These are phyloP conservation scores for Sphaerosporella brunnea DNA, from an alignment of 495 filamentous ascomycete genomes.

Conservation along the genomic window DNA sequence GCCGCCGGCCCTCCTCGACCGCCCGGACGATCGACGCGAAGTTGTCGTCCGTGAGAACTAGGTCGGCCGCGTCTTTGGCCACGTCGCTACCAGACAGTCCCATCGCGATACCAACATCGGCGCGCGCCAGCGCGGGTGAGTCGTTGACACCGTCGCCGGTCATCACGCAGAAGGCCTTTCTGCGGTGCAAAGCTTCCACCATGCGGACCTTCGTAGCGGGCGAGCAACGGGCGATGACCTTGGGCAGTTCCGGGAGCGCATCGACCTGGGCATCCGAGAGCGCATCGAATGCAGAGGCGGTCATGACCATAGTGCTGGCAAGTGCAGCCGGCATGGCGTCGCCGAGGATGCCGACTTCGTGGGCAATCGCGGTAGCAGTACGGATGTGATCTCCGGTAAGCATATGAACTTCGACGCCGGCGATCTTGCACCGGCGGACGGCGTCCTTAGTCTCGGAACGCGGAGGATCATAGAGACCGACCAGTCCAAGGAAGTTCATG, in stretches of 20 bases:
- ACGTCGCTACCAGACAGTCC: slow-evolving; percentile 61
- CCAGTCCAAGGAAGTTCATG: slow-evolving; percentile 46
- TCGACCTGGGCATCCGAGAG: slow-evolving; percentile 49
- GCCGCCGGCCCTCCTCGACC: slow-evolving; percentile 42
- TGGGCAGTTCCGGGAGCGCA: slow-evolving; percentile 41
- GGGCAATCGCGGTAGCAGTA: slow-evolving; percentile 44
- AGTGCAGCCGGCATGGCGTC: slow-evolving; percentile 22
- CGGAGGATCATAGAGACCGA: slow-evolving; percentile 59
- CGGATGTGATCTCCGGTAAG: slow-evolving; percentile 47
- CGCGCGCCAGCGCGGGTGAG: slow-evolving; percentile 58
- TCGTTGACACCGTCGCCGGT: slow-evolving; percentile 88
- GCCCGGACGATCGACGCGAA: slow-evolving; percentile 62
- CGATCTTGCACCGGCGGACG: slow-evolving; percentile 35
- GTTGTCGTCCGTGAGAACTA: slow-evolving; percentile 69
- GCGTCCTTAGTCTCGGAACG: slow-evolving; percentile 44
- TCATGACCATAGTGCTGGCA: slow-evolving; percentile 40
- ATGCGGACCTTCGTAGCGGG: slow-evolving; percentile 62
- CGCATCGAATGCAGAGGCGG: slow-evolving; percentile 50
- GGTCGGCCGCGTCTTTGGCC: slow-evolving; percentile 69
- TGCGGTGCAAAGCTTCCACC: slow-evolving; percentile 55
- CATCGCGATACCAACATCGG: slow-evolving; percentile 79
- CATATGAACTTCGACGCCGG: slow-evolving; percentile 45
- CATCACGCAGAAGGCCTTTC: slow-evolving; percentile 54
- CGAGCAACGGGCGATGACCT: slow-evolving; percentile 54
- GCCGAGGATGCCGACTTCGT: slow-evolving; percentile 33